These are phyloP conservation scores for Colletotrichum sp. DNA, from an alignment of 2,329 filamentous ascomycete genomes.

Conservation along the genomic window DNA sequence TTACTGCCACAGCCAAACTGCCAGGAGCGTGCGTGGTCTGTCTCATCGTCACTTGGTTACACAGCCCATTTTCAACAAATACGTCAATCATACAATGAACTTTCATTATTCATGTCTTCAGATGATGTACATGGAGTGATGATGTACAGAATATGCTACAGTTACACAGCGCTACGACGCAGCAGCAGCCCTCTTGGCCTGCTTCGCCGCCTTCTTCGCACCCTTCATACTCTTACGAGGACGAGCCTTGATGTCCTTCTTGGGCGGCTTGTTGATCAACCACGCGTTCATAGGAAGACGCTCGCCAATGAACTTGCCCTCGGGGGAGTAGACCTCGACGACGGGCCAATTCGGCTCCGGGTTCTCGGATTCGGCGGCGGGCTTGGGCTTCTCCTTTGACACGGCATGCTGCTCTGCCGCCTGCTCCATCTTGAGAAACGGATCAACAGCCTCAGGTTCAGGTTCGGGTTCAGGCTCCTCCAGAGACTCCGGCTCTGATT, in stretches of 20 bases:
- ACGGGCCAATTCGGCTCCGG: conserved; percentile 60
- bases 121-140: neutral
- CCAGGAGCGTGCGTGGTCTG: rapidly evolving
- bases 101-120: neutral
- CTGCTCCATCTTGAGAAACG: conserved; percentile 18
- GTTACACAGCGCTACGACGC: neutral
- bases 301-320: conserved; percentile 77
- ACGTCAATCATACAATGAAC: neutral
- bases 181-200: conserved; percentile 26
- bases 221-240: conserved; percentile 76
- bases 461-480: neutral
- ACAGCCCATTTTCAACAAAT: neutral
- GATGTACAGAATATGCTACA: neutral
- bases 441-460: conserved; percentile 17
- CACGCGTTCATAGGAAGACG: conserved; percentile 76
- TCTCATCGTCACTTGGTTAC: neutral
- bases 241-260: conserved; percentile 54
- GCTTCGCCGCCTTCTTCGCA: conserved; percentile 56
- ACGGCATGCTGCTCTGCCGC: conserved; percentile 20
- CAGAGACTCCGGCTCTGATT: neutral
- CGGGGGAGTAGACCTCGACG: conserved; percentile 84
- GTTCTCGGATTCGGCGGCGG: neutral
- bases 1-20: neutral
- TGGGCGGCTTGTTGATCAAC: conserved; percentile 62
- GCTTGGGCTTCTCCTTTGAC: conserved; percentile 20